These are phyloP conservation scores for Colletotrichum viniferum DNA, from an alignment of 2,329 filamentous ascomycete species.

Conservation along the genomic window DNA sequence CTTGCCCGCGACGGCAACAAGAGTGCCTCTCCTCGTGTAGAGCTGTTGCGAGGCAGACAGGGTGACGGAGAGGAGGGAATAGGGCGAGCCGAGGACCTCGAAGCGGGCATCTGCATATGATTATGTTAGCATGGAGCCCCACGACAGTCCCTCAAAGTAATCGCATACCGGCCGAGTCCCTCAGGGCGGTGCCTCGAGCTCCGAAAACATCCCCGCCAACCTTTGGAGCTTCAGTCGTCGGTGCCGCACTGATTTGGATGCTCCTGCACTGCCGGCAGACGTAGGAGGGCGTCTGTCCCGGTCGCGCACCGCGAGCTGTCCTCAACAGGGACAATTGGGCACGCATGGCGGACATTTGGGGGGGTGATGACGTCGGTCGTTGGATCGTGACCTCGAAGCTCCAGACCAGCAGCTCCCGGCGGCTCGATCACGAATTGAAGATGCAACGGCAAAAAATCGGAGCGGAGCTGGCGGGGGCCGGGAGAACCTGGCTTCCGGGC, in stretches of 20 bases:
- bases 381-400: slow-evolving; percentile 9
- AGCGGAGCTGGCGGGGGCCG: background rate
- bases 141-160: too few relatives aligned
- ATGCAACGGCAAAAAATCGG: slow-evolving; percentile 12
- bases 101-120: slow-evolving; percentile 80
- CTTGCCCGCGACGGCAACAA: slow-evolving; percentile 89
- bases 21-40: slow-evolving; percentile 88
- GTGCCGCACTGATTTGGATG: slow-evolving; percentile 67
- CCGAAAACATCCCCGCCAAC: slow-evolving; percentile 61
- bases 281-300: slow-evolving; percentile 33
- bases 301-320: slow-evolving; percentile 35
- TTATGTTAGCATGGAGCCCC: background rate
- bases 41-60: slow-evolving; percentile 93
- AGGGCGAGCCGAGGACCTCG: slow-evolving; percentile 89
- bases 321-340: slow-evolving; percentile 44
- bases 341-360: slow-evolving; percentile 40
- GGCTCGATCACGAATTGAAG: background rate
- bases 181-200: slow-evolving; percentile 42
- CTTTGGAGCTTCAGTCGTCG: slow-evolving; percentile 59
- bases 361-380: slow-evolving; percentile 15
- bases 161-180: slow-evolving; percentile 55
- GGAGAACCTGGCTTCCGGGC: background rate
- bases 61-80: slow-evolving; percentile 91
- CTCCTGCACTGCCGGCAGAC: slow-evolving; percentile 61
- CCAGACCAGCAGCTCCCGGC: background rate